Evolutionary conservation across 2,329 filamentous ascomycete species (phyloP).

Genomic region (Diaporthe australafricana): DNA sequence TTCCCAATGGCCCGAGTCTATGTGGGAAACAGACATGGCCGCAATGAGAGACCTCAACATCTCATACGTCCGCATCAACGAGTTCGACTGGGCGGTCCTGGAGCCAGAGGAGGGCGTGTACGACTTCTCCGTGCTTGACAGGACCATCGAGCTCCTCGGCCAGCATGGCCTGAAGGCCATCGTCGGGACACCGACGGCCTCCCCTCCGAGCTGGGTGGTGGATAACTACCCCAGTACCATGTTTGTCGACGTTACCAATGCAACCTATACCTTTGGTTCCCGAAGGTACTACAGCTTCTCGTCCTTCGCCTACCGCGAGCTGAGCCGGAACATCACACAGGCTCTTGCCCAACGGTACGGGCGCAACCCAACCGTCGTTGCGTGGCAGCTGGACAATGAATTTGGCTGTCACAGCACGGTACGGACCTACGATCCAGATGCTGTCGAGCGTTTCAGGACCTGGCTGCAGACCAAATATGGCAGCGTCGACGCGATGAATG

Average conservation of each 20-base stretch:
- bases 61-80: slow-evolving; percentile 41
- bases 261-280: slow-evolving; percentile 41
- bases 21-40: slow-evolving; percentile 41
- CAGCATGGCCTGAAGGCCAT: slow-evolving; percentile 41
- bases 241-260: slow-evolving; percentile 42
- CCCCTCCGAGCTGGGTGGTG: slow-evolving; percentile 40
- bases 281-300: slow-evolving; percentile 42
- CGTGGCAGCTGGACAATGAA: slow-evolving; percentile 43
- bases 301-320: slow-evolving; percentile 40
- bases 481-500: slow-evolving; percentile 40
- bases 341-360: slow-evolving; percentile 41
- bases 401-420: slow-evolving; percentile 41
- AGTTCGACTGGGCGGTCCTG: slow-evolving; percentile 41
- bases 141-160: slow-evolving; percentile 37
- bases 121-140: slow-evolving; percentile 41
- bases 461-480: slow-evolving; percentile 42
- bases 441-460: slow-evolving; percentile 38
- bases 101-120: slow-evolving; percentile 40
- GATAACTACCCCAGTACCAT: slow-evolving; percentile 38
- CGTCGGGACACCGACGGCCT: slow-evolving; percentile 41
- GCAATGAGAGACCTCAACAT: slow-evolving; percentile 40
- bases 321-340: slow-evolving; percentile 41
- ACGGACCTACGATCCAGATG: slow-evolving; percentile 40
- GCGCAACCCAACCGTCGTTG: slow-evolving; percentile 36
- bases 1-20: slow-evolving; percentile 41